phyloP scores from a whole-genome alignment of 1,284 basidiomycete genomes.

The Papiliotrema terrestris region DNA sequence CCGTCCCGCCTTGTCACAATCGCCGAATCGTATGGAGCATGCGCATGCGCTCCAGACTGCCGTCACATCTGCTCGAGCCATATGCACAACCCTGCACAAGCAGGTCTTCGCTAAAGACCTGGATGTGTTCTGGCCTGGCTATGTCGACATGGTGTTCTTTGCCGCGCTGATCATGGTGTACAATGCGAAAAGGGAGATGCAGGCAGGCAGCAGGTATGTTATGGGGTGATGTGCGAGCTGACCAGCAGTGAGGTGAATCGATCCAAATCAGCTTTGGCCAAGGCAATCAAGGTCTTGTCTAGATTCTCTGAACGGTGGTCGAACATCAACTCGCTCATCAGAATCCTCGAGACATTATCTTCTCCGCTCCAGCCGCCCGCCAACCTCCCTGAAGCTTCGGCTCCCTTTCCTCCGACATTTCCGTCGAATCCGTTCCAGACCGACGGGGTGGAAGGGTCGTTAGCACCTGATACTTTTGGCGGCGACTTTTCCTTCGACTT shows the following conservation, averaged over 20 bases:
- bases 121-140: slow-evolving; percentile 21
- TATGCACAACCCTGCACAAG: slow-evolving; percentile 9
- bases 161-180: slow-evolving; percentile 22
- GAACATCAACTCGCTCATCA: slow-evolving; percentile 8
- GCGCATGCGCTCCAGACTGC: slow-evolving; percentile 18
- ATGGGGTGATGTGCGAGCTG: neutral
- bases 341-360: slow-evolving; percentile 5
- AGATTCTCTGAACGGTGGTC: slow-evolving; percentile 7
- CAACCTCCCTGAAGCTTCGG: neutral
- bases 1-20: slow-evolving; percentile 16
- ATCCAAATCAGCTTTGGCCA: neutral
- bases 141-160: slow-evolving; percentile 26
- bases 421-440: neutral
- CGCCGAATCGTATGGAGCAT: slow-evolving; percentile 12
- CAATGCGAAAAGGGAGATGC: slow-evolving; percentile 9
- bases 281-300: slow-evolving; percentile 3
- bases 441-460: neutral
- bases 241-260: neutral
- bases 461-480: neutral
- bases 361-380: neutral
- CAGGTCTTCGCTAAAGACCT: slow-evolving; percentile 3
- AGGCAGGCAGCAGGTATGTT: neutral
- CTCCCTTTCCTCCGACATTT: neutral
- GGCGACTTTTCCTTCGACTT: slow-evolving; percentile 17
- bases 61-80: slow-evolving; percentile 15